phyloP scores from a whole-genome alignment of 2,329 filamentous ascomycete species.

The Ophiostoma novo-ulmi region DNA sequence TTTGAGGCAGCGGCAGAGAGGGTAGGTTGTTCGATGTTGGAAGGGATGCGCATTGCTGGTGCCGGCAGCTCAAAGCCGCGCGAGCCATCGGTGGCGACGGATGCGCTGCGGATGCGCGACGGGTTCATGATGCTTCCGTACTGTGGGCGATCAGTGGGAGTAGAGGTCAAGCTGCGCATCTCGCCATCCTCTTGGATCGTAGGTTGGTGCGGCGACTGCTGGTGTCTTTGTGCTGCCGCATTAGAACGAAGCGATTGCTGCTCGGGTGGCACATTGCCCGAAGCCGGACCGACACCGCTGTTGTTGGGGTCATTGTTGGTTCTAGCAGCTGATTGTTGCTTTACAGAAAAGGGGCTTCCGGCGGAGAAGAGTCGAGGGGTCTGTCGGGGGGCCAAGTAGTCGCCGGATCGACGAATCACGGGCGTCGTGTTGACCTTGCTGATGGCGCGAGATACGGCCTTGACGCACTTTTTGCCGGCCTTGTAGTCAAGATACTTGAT shows the following conservation, averaged over 20 bases:
- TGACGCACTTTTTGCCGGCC: constrained; percentile 89
- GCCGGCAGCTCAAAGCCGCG: constrained; percentile 49
- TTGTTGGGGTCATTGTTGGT: background rate
- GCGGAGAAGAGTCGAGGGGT: constrained; percentile 30
- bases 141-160: constrained; percentile 38
- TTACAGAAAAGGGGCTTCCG: constrained; percentile 30
- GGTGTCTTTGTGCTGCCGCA: background rate
- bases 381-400: constrained; percentile 34
- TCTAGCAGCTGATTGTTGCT: background rate
- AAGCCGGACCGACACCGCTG: background rate
- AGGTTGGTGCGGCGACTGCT: constrained; percentile 4
- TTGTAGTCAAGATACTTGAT: constrained; percentile 95
- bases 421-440: constrained; percentile 55
- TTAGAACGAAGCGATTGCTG: constrained; percentile 28
- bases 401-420: constrained; percentile 33
- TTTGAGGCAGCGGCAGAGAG: background rate
- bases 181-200: constrained; percentile 32
- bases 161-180: constrained; percentile 39
- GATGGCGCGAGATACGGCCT: constrained; percentile 70
- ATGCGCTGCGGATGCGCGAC: constrained; percentile 33
- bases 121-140: constrained; percentile 52
- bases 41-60: constrained; percentile 46
- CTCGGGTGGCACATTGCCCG: constrained; percentile 23
- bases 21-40: constrained; percentile 30
- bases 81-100: constrained; percentile 22